A percentile compares a stretch with the other conserved stretches of the same genome.
These are phyloP conservation scores for Simplicillium sp. DNA, from an alignment of 2,329 filamentous ascomycete species.

Conservation along the genomic window DNA sequence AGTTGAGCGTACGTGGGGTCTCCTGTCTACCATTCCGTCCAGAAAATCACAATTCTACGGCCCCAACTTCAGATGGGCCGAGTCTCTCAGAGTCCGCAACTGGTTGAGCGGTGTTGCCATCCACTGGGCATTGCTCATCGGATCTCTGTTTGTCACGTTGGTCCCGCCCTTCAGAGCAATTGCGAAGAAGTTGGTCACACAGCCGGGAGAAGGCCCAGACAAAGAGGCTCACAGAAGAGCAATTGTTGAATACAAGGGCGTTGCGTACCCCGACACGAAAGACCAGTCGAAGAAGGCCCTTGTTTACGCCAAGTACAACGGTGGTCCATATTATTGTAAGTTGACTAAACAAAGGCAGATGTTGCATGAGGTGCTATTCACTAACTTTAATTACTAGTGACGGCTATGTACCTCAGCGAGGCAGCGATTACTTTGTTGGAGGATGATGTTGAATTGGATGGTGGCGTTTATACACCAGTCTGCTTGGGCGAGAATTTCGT, in stretches of 20 bases:
- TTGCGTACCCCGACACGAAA: slow-evolving; percentile 52
- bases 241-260: slow-evolving; percentile 51
- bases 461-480: slow-evolving; percentile 64
- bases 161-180: slow-evolving; percentile 35
- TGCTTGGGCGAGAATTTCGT: slow-evolving; percentile 59
- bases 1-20: slow-evolving; percentile 54
- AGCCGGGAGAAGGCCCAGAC: slow-evolving; percentile 46
- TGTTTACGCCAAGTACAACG: slow-evolving; percentile 44
- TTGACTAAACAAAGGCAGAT: slow-evolving; percentile 5
- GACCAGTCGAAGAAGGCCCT: slow-evolving; percentile 38
- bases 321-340: slow-evolving; percentile 58
- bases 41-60: slow-evolving; percentile 44
- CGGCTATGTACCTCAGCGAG: slow-evolving; percentile 52
- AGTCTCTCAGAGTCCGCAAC: slow-evolving; percentile 42
- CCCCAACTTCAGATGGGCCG: slow-evolving; percentile 47
- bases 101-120: slow-evolving; percentile 38
- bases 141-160: slow-evolving; percentile 32
- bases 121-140: slow-evolving; percentile 38
- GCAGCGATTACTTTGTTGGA: slow-evolving; percentile 57
- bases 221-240: slow-evolving; percentile 47
- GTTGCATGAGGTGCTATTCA: too few relatives aligned
- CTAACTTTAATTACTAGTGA: slow-evolving; percentile 40
- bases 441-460: slow-evolving; percentile 49
- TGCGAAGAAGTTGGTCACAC: slow-evolving; percentile 31
- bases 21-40: slow-evolving; percentile 36